A percentile compares a stretch with the other conserved stretches of the same genome.
Conservation (phyloP, 2,329 filamentous ascomycete genomes). For the Xylaria sp. region DNA sequence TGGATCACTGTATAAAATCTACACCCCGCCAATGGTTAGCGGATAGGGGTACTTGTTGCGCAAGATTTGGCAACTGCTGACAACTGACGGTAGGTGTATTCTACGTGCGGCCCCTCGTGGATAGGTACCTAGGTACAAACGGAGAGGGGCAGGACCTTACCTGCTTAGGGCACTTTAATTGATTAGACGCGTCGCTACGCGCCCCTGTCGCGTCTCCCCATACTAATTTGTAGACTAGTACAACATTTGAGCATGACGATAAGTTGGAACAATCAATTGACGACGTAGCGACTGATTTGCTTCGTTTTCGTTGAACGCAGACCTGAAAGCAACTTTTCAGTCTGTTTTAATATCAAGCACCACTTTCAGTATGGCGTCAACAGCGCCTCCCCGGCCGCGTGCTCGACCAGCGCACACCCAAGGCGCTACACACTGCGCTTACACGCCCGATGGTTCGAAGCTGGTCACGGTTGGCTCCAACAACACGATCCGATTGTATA, state of each 20-base stretch:
- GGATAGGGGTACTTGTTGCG: background rate
- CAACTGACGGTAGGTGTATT: background rate
- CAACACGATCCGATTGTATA: slow-evolving; percentile 92
- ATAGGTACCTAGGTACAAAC: slow-evolving; percentile 1
- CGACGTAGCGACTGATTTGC: slow-evolving; percentile 14
- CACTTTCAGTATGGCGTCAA: slow-evolving; percentile 52
- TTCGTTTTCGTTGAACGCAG: background rate
- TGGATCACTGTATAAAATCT: background rate
- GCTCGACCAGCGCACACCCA: slow-evolving; percentile 81
- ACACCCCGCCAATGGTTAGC: background rate
- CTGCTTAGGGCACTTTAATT: slow-evolving; percentile 35
- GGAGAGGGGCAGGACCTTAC: slow-evolving; percentile 16
- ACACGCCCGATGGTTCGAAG: slow-evolving; percentile 87
- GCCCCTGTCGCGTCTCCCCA: slow-evolving; percentile 32
- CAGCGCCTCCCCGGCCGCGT: slow-evolving; percentile 62
- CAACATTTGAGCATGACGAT: slow-evolving; percentile 11
- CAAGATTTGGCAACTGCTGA: background rate
- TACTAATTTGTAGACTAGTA: slow-evolving; percentile 12
- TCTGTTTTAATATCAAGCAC: background rate
- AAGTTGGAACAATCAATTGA: slow-evolving; percentile 6
- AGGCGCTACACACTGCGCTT: slow-evolving; percentile 86
- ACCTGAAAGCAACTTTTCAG: background rate
- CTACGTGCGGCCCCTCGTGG: background rate
- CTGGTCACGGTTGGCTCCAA: slow-evolving; percentile 93
- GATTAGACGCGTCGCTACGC: slow-evolving; percentile 34